Conservation (phyloP, 208 protist species). For the Leishmania braziliensis region DNA sequence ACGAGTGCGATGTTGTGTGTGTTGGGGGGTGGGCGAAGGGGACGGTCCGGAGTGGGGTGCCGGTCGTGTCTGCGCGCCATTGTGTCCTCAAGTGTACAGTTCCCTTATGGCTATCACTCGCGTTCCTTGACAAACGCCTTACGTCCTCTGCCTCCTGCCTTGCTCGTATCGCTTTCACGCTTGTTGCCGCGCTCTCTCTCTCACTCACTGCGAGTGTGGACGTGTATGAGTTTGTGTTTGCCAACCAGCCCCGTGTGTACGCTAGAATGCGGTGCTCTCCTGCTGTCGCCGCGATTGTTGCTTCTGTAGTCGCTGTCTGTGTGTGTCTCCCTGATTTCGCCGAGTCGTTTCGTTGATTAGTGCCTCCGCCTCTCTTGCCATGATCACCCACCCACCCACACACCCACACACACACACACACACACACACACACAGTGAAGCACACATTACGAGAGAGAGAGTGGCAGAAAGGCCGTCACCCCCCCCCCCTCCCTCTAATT, state of each 20-base stretch:
- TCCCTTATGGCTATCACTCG: not conserved
- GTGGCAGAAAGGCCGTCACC: not conserved
- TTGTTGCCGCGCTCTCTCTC: not conserved
- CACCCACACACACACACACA: constrained; percentile 3
- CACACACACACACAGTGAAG: not conserved
- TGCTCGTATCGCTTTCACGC: too few species aligned
- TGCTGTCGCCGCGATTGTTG: not conserved
- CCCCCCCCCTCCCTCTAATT: not conserved
- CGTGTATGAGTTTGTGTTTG: not conserved
- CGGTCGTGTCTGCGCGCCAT: not conserved
- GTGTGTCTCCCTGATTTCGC: not conserved
- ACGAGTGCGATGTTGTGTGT: not conserved
- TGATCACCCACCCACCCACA: not conserved
- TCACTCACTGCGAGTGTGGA: not conserved
- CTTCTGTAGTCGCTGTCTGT: not conserved
- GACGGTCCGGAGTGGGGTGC: not conserved
- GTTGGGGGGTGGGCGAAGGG: not conserved
- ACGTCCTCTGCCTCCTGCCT: not conserved
- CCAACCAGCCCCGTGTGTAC: not conserved
- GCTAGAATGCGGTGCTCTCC: not conserved
- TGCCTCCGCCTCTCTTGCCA: not conserved
- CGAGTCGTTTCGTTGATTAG: too few species aligned
- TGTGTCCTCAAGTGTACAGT: not conserved
- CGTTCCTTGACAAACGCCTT: not conserved
- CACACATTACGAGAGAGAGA: not conserved